These are phyloP conservation scores for Anastatica hierochuntica DNA, from an alignment of 345 rosid genomes.

Conservation along the genomic window DNA sequence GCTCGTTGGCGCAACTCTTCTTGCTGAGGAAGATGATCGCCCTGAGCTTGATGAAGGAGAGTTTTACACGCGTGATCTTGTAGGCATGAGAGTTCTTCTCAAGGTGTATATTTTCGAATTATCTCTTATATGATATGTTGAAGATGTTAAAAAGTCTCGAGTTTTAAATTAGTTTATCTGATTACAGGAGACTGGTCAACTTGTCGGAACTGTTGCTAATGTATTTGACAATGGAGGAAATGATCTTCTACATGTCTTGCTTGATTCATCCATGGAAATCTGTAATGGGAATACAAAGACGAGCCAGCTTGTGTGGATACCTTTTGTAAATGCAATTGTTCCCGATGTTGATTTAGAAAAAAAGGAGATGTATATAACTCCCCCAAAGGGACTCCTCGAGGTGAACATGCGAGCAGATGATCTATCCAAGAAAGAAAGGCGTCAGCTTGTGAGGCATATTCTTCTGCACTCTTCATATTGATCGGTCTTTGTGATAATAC, in stretches of 20 bases:
- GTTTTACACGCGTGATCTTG: constrained; percentile 73
- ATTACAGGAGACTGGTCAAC: constrained; percentile 67
- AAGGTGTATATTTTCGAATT: constrained; percentile 39
- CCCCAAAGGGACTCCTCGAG: constrained; percentile 87
- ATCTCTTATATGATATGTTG: background rate
- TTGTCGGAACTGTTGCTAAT: constrained; percentile 70
- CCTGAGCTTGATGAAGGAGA: constrained; percentile 74
- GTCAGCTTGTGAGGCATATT: constrained; percentile 85
- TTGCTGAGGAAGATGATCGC: constrained; percentile 64
- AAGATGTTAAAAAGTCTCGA: background rate
- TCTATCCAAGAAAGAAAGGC: constrained; percentile 86
- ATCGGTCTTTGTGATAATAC: constrained; percentile 4
- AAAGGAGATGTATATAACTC: constrained; percentile 68
- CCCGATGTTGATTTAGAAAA: constrained; percentile 63
- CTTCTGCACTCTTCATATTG: constrained; percentile 28
- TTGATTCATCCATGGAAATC: constrained; percentile 33
- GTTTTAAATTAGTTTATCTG: background rate
- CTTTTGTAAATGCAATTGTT: constrained; percentile 81
- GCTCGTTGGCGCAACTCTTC: constrained; percentile 80
- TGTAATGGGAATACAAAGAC: constrained; percentile 36
- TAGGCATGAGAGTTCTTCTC: constrained; percentile 67
- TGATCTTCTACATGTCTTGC: constrained; percentile 74
- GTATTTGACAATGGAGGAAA: constrained; percentile 65
- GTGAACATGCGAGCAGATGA: constrained; percentile 55
- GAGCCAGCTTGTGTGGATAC: constrained; percentile 65